Base-by-base conservation (phyloP, 805 yeast genomes). In the Ogataea siamensis region DNA sequence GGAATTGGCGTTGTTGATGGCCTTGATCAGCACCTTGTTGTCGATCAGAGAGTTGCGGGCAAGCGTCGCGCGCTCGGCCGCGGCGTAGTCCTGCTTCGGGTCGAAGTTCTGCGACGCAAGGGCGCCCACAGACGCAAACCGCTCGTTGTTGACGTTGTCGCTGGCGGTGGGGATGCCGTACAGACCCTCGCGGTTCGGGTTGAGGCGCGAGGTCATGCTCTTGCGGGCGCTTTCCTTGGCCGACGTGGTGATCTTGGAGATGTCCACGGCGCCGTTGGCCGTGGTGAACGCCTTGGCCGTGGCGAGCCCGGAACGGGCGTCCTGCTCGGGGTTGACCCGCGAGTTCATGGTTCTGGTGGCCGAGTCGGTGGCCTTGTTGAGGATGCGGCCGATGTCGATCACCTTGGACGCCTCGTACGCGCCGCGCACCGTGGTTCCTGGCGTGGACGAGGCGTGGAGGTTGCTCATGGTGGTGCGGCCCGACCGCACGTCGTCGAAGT, bases 101-200 rank as follows among this genome's bases (percentile, higher is more conserved):
- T 50, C 47, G 32, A 60, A 60, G 27, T 59, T 60, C 36, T 73
- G 70, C 1, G 83, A 75, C 11, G 83, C 82, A 17, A 74, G 60
- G 20, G 80, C 83, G 19, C 81, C 80, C 29, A 69, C 67, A 16
- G 76, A 71, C 9, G 83, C 83, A 55, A 70, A 66, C 9, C 55
- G 52, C 39, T 66, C 70, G 33, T 73, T 74, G 19, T 71, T 55
- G 39, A 66, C 58, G 15, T 57, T 50, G 47, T 62, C 64, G 30
- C 68, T 66, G 3, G 77, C 68, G 19, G 64, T 63, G 23, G 68
- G 57, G 13, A 76, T 70, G 43, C 66, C 69, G 34, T 45, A 51
- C 16, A 37, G 21, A 30, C 39, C 55, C 6, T 61, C 58, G 4
- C 42, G 30, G 19, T 37, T 32, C 10, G 48, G 34, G 35, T 58